Percentiles rank a stretch among this genome's conserved stretches.
Conservation (phyloP, 176 grass and related monocot genomes). For the Triticum urartu region DNA sequence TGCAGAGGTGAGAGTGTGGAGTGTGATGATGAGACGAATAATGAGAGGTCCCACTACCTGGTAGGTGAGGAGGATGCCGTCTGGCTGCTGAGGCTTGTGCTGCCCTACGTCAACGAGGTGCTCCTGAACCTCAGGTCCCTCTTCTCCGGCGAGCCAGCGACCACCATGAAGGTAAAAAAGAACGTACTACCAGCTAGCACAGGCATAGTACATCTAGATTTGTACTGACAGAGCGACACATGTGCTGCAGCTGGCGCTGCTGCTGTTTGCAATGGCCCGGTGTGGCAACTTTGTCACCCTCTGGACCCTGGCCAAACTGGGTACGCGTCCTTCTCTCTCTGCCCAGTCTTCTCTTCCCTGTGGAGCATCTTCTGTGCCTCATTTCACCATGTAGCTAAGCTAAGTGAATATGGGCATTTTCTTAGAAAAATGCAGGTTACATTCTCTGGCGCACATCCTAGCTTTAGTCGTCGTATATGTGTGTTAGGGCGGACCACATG, state of each 20-base stretch:
- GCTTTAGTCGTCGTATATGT: background rate
- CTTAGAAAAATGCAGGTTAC: background rate
- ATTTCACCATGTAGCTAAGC: background rate
- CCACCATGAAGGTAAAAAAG: conserved; percentile 79
- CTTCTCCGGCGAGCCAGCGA: conserved; percentile 89
- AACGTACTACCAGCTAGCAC: background rate
- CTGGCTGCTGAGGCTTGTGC: conserved; percentile 72
- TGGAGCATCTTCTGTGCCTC: background rate
- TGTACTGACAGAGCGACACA: conserved; percentile 42
- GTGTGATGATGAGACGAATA: conserved; percentile 35
- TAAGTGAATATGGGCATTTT: background rate
- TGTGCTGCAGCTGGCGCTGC: conserved; percentile 77
- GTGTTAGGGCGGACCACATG: conserved; percentile 10
- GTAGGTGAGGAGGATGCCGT: conserved; percentile 95
- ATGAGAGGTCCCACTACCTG: conserved; percentile 45
- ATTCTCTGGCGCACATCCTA: background rate
- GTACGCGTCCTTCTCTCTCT: conserved; percentile 29
- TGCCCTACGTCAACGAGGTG: conserved; percentile 93
- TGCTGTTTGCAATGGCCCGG: conserved; percentile 88
- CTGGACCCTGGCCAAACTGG: conserved; percentile 78
- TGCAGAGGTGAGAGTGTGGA: conserved; percentile 59
- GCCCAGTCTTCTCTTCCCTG: background rate
- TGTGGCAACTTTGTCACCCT: conserved; percentile 80
- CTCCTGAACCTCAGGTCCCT: conserved; percentile 64
- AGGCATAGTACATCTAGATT: conserved; percentile 25